Evolutionary conservation across 78 protist species (phyloP).

Genomic region (Bigelowiella natans): DNA sequence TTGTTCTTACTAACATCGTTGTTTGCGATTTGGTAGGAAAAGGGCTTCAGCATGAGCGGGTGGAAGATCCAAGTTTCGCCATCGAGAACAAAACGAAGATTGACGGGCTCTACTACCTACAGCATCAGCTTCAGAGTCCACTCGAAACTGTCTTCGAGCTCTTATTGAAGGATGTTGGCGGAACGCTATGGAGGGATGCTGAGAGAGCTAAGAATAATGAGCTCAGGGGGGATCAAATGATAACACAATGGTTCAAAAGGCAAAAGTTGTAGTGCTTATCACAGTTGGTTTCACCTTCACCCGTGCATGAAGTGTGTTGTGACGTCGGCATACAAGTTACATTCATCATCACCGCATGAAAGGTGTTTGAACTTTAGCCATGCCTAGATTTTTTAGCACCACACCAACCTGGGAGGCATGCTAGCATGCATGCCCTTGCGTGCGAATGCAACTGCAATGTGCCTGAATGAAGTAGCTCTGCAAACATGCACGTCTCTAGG

Average conservation of each 20-base stretch:
- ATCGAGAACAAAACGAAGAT: neutral
- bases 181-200: neutral
- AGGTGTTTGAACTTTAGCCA: too few species aligned
- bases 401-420: too few species aligned
- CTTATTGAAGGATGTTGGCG: neutral
- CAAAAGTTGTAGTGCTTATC: too few species aligned
- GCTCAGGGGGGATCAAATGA: neutral
- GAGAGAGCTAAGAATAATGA: neutral
- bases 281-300: neutral
- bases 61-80: neutral
- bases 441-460: too few species aligned
- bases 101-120: neutral
- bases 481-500: too few species aligned
- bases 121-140: neutral
- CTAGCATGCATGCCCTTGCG: too few species aligned
- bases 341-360: neutral
- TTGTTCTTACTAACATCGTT: too few species aligned
- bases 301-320: neutral
- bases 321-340: neutral
- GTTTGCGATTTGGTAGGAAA: too few species aligned
- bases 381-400: too few species aligned
- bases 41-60: neutral
- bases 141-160: neutral
- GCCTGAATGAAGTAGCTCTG: too few species aligned
- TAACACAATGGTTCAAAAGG: neutral